These are phyloP conservation scores for Hyaloscypha variabilis DNA, from an alignment of 495 filamentous ascomycete genomes.

Conservation along the genomic window DNA sequence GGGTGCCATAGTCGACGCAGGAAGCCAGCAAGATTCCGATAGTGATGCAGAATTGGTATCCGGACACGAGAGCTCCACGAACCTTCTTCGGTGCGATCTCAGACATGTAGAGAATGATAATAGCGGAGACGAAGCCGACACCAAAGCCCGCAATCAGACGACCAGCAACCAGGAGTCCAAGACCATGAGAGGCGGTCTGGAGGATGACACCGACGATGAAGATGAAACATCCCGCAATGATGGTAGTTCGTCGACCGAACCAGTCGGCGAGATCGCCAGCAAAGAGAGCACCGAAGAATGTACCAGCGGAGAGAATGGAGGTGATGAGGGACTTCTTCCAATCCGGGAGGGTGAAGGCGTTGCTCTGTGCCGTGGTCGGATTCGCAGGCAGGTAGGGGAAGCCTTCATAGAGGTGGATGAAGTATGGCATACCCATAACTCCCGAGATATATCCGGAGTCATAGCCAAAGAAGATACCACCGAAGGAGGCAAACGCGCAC, in stretches of 20 bases:
- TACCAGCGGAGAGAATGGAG: slow-evolving; percentile 86
- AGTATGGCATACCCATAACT: slow-evolving; percentile 64
- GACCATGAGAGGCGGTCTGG: slow-evolving; percentile 66
- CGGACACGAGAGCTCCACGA: slow-evolving; percentile 68
- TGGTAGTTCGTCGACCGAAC: slow-evolving; percentile 71
- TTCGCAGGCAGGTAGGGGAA: slow-evolving; percentile 23
- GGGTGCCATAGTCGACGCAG: slow-evolving; percentile 70
- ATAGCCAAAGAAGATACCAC: slow-evolving; percentile 85
- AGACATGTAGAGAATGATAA: slow-evolving; percentile 65
- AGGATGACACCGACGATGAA: slow-evolving; percentile 83
- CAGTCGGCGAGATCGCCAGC: slow-evolving; percentile 73
- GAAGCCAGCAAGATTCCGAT: slow-evolving; percentile 74
- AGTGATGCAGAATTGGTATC: slow-evolving; percentile 74
- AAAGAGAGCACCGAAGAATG: slow-evolving; percentile 78
- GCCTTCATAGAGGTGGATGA: slow-evolving; percentile 61
- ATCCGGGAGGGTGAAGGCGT: slow-evolving; percentile 49
- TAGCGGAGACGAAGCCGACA: slow-evolving; percentile 78
- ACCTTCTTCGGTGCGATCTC: slow-evolving; percentile 67
- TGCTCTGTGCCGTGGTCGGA: slow-evolving; percentile 14
- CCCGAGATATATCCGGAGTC: slow-evolving; percentile 36
- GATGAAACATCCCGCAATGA: slow-evolving; percentile 65
- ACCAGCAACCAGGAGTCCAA: slow-evolving; percentile 75
- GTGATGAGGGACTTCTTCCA: slow-evolving; percentile 72
- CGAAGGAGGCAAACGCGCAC: slow-evolving; percentile 81
- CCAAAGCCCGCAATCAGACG: slow-evolving; percentile 82